Conservation (phyloP, 108 stramenopile genomes). For the Nannochloropsis gaditana region DNA sequence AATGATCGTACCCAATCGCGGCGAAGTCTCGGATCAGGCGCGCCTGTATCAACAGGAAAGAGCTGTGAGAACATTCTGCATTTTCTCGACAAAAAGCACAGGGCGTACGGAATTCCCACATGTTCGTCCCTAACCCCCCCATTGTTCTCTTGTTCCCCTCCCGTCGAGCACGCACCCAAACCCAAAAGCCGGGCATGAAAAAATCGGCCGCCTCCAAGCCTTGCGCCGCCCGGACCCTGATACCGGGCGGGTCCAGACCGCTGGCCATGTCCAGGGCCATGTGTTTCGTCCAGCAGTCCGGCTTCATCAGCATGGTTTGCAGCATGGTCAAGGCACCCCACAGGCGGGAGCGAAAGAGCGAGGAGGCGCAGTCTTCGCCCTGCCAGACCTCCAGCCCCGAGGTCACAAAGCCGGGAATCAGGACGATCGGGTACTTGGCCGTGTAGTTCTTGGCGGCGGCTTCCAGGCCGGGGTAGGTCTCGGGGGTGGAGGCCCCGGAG, state of each 20-base stretch:
- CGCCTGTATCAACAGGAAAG: background rate
- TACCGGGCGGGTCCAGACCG: conserved; percentile 65
- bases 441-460: background rate
- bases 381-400: conserved; percentile 80
- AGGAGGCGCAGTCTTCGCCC: conserved; percentile 63
- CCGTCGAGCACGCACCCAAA: conserved; percentile 49
- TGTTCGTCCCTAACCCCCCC: background rate
- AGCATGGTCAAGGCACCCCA: conserved; percentile 71
- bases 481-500: conserved; percentile 1
- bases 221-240: conserved; percentile 66
- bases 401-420: conserved; percentile 79
- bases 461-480: background rate
- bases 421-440: conserved; percentile 67
- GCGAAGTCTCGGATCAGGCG: conserved; percentile 73
- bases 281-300: conserved; percentile 70
- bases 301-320: conserved; percentile 60
- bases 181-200: conserved; percentile 66
- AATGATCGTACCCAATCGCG: conserved; percentile 72
- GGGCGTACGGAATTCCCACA: background rate
- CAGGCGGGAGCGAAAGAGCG: conserved; percentile 70
- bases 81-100: too few relatives aligned
- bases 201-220: conserved; percentile 79
- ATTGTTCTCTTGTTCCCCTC: background rate
- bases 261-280: conserved; percentile 67
- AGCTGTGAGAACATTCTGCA: too few relatives aligned